These are phyloP conservation scores for Davidsoniella neocaledoniae DNA, from an alignment of 2,329 filamentous ascomycete genomes.

Conservation along the genomic window DNA sequence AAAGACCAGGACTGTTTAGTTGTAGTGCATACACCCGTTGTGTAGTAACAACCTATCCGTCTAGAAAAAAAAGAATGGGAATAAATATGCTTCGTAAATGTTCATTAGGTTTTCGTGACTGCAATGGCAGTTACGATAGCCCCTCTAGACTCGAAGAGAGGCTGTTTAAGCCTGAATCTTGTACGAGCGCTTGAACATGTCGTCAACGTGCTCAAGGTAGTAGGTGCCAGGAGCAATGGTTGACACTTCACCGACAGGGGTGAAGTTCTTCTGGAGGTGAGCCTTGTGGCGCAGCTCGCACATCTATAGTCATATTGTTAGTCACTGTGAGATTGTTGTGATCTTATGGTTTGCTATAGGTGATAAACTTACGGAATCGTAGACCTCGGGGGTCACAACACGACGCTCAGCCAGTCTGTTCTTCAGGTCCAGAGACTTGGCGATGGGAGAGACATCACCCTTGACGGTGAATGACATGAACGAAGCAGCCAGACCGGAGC, in stretches of 20 bases:
- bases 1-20: no score
- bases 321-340: background rate
- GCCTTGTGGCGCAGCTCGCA: conserved; percentile 69
- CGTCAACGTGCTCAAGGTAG: conserved; percentile 66
- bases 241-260: conserved; percentile 49
- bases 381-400: conserved; percentile 51
- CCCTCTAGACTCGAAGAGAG: no score
- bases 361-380: conserved; percentile 46
- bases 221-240: conserved; percentile 53
- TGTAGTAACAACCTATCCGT: no score
- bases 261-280: conserved; percentile 66
- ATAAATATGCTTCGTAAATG: no score
- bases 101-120: no score
- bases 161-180: conserved; percentile 48
- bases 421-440: conserved; percentile 52
- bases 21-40: no score
- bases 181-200: conserved; percentile 75
- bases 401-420: conserved; percentile 49
- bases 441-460: conserved; percentile 51
- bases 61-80: no score
- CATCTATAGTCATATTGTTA: conserved; percentile 32
- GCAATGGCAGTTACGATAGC: no score
- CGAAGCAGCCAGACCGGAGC: conserved; percentile 55
- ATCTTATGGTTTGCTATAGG: background rate
- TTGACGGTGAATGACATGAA: conserved; percentile 59